Base-by-base conservation (phyloP, 768 basidiomycete genomes). In the Boletus pseudo-olivaceus region DNA sequence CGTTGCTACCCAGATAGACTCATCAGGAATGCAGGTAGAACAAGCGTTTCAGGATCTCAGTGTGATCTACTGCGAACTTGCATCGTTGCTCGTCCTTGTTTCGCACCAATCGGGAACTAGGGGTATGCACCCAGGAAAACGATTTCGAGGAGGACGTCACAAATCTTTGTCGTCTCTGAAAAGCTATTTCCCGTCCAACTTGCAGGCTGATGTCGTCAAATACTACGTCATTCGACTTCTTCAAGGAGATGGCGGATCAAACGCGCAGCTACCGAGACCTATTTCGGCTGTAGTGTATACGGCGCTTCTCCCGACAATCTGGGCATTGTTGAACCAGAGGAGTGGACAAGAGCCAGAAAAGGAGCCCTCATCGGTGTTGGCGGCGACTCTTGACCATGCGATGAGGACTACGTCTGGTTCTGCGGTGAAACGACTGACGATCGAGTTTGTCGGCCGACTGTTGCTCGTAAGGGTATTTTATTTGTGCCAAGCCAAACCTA, bases 61-160 rank as follows among this genome's bases (percentile, higher is more conserved):
- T 63, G 73, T 93, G 49, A 79, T 82, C 41, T 92, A 85, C 68
- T 91, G 90, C 70, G 86, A 91, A 67, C 76, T 94, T 10, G 79
- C 78, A 7, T 88, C 90, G 2, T 72, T 90, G 23, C 72, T 87
- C 20, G 71, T 81, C 33, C 76, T 86, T 54, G 68, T 66, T 44
- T 65, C 63, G 9, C 49, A 49, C 27, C 63, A 50, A 55, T 53
- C 58, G 53, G 45, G 44, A 35, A 46, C 56, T 29, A 49, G 49
- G 50, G 34, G 43, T 14, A 27, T 35, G 12, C 45, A 45, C 42
- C 57, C 47, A 38, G 50, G 47, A 47, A 55, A 59, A 47, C 58
- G 43, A 17, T 33, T 44, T 53, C 54, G 48, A 20, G 51, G 41
- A 4, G 38, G 56, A 43, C 54, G 51, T 52, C 33, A 37, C 54